phyloP scores from a whole-genome alignment of 495 filamentous ascomycete genomes.

The Pyronema omphalodes region DNA sequence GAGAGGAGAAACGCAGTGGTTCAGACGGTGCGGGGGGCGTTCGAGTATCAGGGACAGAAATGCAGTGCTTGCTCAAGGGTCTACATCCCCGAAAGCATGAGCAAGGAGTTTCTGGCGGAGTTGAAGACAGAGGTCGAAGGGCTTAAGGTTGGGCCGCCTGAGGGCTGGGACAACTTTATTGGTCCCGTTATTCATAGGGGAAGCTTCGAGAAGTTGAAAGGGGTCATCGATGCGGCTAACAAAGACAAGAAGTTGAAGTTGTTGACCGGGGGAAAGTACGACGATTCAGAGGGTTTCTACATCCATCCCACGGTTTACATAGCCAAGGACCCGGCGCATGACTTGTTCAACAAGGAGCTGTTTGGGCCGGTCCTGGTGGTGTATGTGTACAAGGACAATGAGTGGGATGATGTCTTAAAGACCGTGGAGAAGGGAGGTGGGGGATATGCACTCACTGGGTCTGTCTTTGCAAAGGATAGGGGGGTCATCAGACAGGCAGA shows the following conservation, averaged over 20 bases:
- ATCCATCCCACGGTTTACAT: constrained; percentile 56
- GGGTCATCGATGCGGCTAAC: constrained; percentile 49
- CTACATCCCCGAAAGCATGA: constrained; percentile 55
- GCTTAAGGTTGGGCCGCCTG: constrained; percentile 50
- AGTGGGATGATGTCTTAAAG: constrained; percentile 37
- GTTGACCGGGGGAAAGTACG: constrained; percentile 50
- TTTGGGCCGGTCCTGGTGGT: constrained; percentile 56
- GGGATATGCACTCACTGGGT: constrained; percentile 66
- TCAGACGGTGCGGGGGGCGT: constrained; percentile 69
- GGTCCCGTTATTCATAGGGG: constrained; percentile 60
- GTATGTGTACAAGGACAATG: constrained; percentile 59
- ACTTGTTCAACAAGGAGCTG: constrained; percentile 50
- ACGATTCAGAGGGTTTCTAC: constrained; percentile 49
- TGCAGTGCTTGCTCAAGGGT: constrained; percentile 64
- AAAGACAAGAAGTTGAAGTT: constrained; percentile 43
- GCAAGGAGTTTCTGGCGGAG: constrained; percentile 42
- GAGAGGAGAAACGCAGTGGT: constrained; percentile 57
- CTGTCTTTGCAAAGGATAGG: constrained; percentile 59
- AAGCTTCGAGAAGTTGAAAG: constrained; percentile 52
- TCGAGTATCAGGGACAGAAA: constrained; percentile 84
- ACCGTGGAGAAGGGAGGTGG: constrained; percentile 43
- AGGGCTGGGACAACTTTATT: constrained; percentile 46
- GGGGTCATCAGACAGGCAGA: constrained; percentile 47
- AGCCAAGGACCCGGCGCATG: constrained; percentile 40
- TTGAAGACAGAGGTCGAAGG: constrained; percentile 46